These are phyloP conservation scores for Phaeotremella fagi DNA, from an alignment of 768 basidiomycete genomes.

Conservation along the genomic window DNA sequence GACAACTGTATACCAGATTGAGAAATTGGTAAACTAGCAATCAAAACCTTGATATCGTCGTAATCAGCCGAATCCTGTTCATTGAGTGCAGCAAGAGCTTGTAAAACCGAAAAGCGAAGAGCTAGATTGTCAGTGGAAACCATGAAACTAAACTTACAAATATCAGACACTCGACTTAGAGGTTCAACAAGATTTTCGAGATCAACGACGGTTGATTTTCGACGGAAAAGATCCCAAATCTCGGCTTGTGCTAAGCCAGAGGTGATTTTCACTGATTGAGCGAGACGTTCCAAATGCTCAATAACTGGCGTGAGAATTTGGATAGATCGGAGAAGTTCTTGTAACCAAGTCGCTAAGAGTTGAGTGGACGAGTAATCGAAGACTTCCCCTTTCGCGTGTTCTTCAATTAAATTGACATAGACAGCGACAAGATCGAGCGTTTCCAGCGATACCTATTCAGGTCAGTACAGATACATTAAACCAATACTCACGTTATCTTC, in stretches of 20 bases:
- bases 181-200: neutral
- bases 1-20: neutral
- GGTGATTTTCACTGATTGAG: slow-evolving; percentile 56
- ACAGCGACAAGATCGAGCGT: slow-evolving; percentile 20
- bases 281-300: slow-evolving; percentile 49
- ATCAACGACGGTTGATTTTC: neutral
- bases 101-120: slow-evolving; percentile 11
- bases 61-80: neutral
- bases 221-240: slow-evolving; percentile 59
- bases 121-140: slow-evolving; percentile 3
- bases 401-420: slow-evolving; percentile 50
- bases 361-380: slow-evolving; percentile 67
- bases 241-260: slow-evolving; percentile 68
- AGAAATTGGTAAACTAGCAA: neutral
- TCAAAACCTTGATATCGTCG: slow-evolving; percentile 5
- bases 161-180: slow-evolving; percentile 6
- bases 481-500: too few relatives aligned
- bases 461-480: neutral
- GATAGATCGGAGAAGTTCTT: slow-evolving; percentile 49
- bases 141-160: slow-evolving; percentile 6
- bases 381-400: slow-evolving; percentile 47
- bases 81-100: slow-evolving; percentile 10
- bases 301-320: neutral
- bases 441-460: slow-evolving; percentile 6
- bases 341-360: slow-evolving; percentile 58